These are phyloP conservation scores for Castanea mollissima DNA, from an alignment of 306 rosid genomes.

Conservation along the genomic window DNA sequence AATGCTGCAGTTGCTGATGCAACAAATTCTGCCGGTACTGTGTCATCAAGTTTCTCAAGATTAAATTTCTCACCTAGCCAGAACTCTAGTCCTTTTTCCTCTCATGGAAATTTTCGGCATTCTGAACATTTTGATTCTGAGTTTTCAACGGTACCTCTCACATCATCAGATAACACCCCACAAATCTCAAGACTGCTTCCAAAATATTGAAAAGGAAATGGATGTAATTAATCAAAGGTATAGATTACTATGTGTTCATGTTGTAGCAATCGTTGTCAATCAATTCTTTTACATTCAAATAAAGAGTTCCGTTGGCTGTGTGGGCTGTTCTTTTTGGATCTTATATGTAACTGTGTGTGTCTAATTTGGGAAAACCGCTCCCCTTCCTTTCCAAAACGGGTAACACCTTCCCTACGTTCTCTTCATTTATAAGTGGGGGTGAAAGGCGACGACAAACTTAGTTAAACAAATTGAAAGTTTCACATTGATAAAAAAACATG, in stretches of 20 bases:
- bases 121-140: slow-evolving; percentile 66
- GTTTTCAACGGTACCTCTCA: slow-evolving; percentile 89
- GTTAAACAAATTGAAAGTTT: too few relatives aligned
- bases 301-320: slow-evolving; percentile 13
- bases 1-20: slow-evolving; percentile 15
- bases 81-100: slow-evolving; percentile 29
- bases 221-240: slow-evolving; percentile 69
- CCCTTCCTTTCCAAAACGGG: not conserved
- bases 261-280: slow-evolving; percentile 51
- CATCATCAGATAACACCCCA: slow-evolving; percentile 58
- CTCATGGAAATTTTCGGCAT: slow-evolving; percentile 41
- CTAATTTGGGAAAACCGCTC: not conserved
- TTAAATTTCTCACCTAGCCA: slow-evolving; percentile 36
- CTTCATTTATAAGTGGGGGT: too few relatives aligned
- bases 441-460: too few relatives aligned
- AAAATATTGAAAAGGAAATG: slow-evolving; percentile 46
- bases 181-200: slow-evolving; percentile 42
- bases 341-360: not conserved
- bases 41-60: slow-evolving; percentile 31
- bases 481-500: too few relatives aligned
- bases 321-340: not conserved
- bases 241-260: slow-evolving; percentile 43
- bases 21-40: slow-evolving; percentile 31
- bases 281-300: slow-evolving; percentile 53
- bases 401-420: too few relatives aligned